Conservation (phyloP, 2,329 filamentous ascomycete species). For the Penicillium paneum region DNA sequence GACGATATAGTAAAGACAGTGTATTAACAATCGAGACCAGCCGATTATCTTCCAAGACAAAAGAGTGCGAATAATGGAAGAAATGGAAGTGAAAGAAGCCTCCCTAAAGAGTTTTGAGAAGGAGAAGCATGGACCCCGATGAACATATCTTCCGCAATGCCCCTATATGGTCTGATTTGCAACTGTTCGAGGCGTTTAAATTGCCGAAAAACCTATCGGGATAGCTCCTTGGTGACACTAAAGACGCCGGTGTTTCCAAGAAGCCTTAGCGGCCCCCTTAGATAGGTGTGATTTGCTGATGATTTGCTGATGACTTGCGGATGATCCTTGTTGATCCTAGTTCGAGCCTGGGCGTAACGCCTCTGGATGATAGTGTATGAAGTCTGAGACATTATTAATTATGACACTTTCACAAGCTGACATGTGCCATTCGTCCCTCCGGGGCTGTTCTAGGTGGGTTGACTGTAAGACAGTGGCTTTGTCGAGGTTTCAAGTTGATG, state of each 20-base stretch:
- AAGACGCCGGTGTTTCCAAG: constrained; percentile 16
- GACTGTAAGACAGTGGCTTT: constrained; percentile 5
- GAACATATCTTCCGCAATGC: neutral
- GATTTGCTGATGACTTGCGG: constrained; percentile 19
- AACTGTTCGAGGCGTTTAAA: neutral
- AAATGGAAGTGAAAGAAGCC: neutral
- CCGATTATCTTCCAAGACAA: neutral
- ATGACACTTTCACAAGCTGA: too few relatives aligned
- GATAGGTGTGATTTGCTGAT: neutral
- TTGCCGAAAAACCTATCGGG: constrained; percentile 12
- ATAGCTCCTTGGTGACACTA: constrained; percentile 8
- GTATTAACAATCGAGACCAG: neutral
- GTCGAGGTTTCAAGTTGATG: neutral
- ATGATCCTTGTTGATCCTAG: constrained; percentile 13
- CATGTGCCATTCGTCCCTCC: neutral
- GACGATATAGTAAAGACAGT: neutral
- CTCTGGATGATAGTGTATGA: neutral
- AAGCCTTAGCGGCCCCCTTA: constrained; percentile 5
- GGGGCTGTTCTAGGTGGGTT: neutral
- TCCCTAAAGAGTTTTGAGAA: neutral
- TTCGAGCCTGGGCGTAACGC: constrained; percentile 15
- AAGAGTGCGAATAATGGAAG: neutral
- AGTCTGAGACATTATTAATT: neutral
- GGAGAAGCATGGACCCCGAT: neutral
- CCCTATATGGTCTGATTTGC: constrained; percentile 5